phyloP scores from a whole-genome alignment of 148 eudicot genomes.

The Chenopodium album region DNA sequence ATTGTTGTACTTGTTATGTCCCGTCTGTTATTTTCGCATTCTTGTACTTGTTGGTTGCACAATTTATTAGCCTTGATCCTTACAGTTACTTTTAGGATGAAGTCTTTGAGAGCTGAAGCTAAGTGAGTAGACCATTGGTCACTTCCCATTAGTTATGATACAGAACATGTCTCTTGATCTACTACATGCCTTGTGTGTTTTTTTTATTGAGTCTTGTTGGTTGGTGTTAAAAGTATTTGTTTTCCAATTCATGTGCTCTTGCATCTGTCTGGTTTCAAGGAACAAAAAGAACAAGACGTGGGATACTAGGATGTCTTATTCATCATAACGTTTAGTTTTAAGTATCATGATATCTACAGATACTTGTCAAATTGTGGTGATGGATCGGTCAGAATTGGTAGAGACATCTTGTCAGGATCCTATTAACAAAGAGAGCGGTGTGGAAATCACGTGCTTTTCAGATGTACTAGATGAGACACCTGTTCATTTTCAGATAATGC shows the following conservation, averaged over 20 bases:
- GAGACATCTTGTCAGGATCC: conserved; percentile 19
- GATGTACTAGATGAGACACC: conserved; percentile 32
- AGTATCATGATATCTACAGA: conserved; percentile 9
- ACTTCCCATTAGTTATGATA: no score
- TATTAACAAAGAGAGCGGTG: conserved; percentile 19
- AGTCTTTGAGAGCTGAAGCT: no score
- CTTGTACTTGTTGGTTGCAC: no score
- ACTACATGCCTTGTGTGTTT: not conserved
- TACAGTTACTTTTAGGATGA: no score
- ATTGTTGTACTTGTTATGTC: no score
- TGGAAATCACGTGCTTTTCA: conserved; percentile 33
- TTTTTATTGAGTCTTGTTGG: not conserved
- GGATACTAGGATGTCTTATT: not conserved
- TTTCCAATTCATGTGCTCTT: not conserved
- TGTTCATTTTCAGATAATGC: conserved; percentile 40
- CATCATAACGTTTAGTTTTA: not conserved
- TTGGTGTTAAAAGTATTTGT: not conserved
- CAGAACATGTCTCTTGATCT: no score
- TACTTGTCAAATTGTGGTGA: conserved; percentile 14
- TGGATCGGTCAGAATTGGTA: conserved; percentile 25
- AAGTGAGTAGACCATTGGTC: no score
- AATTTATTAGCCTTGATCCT: no score
- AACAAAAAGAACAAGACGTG: no score
- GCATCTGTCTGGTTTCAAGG: conserved; percentile 1
- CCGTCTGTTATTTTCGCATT: no score